Evolutionary conservation across 176 grass and related monocot genomes (phyloP), one percentile per base, ranked within the genome.

Genomic region (Aegilops umbellulata): DNA sequence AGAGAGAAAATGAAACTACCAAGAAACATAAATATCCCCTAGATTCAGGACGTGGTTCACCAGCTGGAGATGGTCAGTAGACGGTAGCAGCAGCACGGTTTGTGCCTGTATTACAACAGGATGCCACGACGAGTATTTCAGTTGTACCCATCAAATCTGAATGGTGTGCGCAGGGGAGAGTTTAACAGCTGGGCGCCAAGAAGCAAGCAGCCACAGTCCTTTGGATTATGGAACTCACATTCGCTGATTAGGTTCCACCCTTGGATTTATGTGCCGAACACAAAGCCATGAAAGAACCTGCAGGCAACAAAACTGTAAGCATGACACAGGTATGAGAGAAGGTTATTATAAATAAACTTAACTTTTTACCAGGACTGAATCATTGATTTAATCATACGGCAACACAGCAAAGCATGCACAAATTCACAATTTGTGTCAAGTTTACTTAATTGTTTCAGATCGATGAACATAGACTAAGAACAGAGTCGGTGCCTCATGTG

Each of bases 201-300:
- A 79, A 87, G 15, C 15, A 84, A 80, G 41, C 74, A 73, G 25
- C 67, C 58, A 11, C 24, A 23, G 71, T 65, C 32, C 64, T 65
- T 42, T 44, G 13, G 7, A 79, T 42, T 80, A 16, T 23, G 13
- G 1, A 86, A 65, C 57, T 39, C 39, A 63, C 55, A 46, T n/a
- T 65, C 13, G 12, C n/a, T 3, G 74, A 34, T 53, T 65, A 85
- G 72, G 30, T 78, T 82, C 53, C 34, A 8, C 75, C 74, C 80
- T 74, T 38, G 47, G 73, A 80, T 87, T 76, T 35, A 60, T 51
- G 61, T 69, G 68, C 60, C 53, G 27, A 58, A 31, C 58, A 80
- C n/a, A 47, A 84, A 69, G 76, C 81, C 85, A 84, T 19, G 10
- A 76, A 80, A 80, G 68, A 84, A 84, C 69, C 89, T 91, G 84